These are phyloP conservation scores for Penstemon barbatus DNA, from an alignment of 257 asterid genomes.

Conservation along the genomic window DNA sequence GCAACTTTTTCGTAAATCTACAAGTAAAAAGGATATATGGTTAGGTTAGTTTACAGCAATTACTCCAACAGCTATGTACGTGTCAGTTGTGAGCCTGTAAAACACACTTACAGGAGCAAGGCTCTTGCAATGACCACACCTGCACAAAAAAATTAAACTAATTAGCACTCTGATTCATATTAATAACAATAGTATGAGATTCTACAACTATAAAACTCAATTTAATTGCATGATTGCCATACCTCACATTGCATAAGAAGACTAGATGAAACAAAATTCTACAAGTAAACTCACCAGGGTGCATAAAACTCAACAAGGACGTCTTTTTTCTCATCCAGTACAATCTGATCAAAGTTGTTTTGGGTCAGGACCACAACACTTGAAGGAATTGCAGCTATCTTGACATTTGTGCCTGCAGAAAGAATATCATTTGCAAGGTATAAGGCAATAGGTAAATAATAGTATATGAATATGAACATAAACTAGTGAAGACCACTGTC, in stretches of 20 bases:
- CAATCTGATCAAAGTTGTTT: conserved; percentile 75
- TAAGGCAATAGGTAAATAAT: background rate
- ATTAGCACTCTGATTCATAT: conserved; percentile 1
- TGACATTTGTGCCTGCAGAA: conserved; percentile 76
- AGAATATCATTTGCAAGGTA: conserved; percentile 3
- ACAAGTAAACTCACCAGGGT: conserved; percentile 64
- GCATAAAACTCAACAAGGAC: conserved; percentile 95
- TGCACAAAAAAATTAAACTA: conserved; percentile 33
- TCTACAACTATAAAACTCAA: background rate
- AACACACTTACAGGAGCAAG: conserved; percentile 93
- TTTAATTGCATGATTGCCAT: no score
- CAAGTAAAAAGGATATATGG: conserved; percentile 29
- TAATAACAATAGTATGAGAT: background rate
- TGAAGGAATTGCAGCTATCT: conserved; percentile 75
- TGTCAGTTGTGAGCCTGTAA: conserved; percentile 9
- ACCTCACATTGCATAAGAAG: background rate
- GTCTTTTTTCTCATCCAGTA: conserved; percentile 72
- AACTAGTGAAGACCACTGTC: background rate
- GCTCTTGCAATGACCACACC: conserved; percentile 98
- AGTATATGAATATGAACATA: background rate
- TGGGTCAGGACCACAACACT: conserved; percentile 68
- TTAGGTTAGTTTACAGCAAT: conserved; percentile 18
- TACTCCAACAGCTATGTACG: conserved; percentile 12
- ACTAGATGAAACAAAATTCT: background rate
- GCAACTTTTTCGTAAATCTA: conserved; percentile 89